Conservation (phyloP, 2,329 filamentous ascomycete genomes). For the Pyrenochaeta sp. region DNA sequence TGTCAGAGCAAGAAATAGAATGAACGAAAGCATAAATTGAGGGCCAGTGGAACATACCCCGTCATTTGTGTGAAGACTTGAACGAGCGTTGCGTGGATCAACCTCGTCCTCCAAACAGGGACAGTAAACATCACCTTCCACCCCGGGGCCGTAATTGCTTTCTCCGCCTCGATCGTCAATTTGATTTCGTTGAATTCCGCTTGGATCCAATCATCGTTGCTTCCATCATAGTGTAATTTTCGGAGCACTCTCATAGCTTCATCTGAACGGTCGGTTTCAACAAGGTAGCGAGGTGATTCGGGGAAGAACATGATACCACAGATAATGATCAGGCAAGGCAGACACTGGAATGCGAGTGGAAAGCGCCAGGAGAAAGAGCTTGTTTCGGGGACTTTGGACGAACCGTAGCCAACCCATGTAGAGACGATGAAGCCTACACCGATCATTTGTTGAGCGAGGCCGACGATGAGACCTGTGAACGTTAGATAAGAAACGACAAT, state of each 20-base stretch:
- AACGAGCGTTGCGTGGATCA: constrained; percentile 68
- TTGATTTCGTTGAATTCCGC: constrained; percentile 68
- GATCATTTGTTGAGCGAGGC: constrained; percentile 65
- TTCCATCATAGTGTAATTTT: constrained; percentile 64
- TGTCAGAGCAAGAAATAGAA: constrained; percentile 9
- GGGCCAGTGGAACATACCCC: constrained; percentile 49
- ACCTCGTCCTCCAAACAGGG: constrained; percentile 67
- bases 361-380: constrained; percentile 54
- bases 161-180: constrained; percentile 68
- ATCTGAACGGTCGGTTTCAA: constrained; percentile 62
- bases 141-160: constrained; percentile 60
- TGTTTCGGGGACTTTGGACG: constrained; percentile 44
- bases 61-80: constrained; percentile 73
- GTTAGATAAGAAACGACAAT: not conserved
- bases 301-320: constrained; percentile 54
- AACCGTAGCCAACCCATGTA: constrained; percentile 61
- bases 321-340: constrained; percentile 55
- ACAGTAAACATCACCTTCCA: constrained; percentile 67
- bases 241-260: constrained; percentile 58
- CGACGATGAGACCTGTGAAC: constrained; percentile 58
- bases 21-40: not conserved
- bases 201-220: constrained; percentile 66
- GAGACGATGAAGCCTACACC: constrained; percentile 66
- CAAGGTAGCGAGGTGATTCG: constrained; percentile 48
- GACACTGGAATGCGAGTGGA: constrained; percentile 57